These are phyloP conservation scores for Adansonia digitata DNA, from an alignment of 345 rosid species.

Conservation along the genomic window DNA sequence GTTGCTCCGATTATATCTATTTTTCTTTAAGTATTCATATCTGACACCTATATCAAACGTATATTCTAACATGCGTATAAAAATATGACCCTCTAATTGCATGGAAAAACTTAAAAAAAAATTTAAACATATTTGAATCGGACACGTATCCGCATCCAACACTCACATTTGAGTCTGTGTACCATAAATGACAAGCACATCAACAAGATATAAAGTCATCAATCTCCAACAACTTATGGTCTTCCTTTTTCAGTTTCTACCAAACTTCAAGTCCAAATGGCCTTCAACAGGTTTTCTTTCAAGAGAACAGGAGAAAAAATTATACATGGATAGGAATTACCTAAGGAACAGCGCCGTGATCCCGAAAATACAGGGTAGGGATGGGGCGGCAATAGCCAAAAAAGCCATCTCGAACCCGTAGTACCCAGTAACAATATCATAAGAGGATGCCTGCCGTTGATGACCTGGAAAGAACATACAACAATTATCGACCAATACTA, in stretches of 20 bases:
- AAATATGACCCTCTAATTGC: too few species aligned
- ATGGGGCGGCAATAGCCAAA: slow-evolving; percentile 60
- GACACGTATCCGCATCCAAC: too few species aligned
- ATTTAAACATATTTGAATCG: too few species aligned
- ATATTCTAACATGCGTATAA: too few species aligned
- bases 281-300: too few species aligned
- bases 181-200: background rate
- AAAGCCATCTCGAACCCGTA: slow-evolving; percentile 72
- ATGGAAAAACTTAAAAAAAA: too few species aligned
- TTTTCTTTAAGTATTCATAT: background rate
- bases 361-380: slow-evolving; percentile 73
- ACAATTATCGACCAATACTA: background rate
- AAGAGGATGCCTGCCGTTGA: slow-evolving; percentile 53
- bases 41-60: too few species aligned
- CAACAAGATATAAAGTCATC: background rate
- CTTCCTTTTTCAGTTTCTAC: background rate
- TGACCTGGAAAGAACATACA: slow-evolving; percentile 44
- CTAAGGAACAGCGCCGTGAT: slow-evolving; percentile 78
- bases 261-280: background rate
- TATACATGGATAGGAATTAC: slow-evolving; percentile 25
- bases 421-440: slow-evolving; percentile 49
- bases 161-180: too few species aligned
- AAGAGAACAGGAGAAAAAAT: background rate
- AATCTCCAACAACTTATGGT: background rate
- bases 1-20: background rate